These are phyloP conservation scores for Colletotrichum spinosum DNA, from an alignment of 2,329 filamentous ascomycete species.

Conservation along the genomic window DNA sequence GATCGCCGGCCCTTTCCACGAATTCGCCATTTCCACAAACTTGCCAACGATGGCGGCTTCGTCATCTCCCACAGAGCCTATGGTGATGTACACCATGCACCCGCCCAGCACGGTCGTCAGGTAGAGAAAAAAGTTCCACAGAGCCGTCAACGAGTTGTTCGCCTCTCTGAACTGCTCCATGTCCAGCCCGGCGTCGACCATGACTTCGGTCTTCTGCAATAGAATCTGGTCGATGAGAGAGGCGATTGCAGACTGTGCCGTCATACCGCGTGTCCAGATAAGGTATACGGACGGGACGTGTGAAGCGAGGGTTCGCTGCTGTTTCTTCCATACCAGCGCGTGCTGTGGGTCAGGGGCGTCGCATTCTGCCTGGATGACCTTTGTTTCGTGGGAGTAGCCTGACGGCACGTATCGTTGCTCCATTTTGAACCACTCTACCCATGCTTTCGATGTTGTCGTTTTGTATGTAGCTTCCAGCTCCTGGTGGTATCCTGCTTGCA, in stretches of 20 bases:
- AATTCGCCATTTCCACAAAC: conserved; percentile 40
- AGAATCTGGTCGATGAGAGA: conserved; percentile 43
- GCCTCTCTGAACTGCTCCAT: conserved; percentile 40
- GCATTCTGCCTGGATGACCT: conserved; percentile 42
- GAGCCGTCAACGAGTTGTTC: conserved; percentile 33
- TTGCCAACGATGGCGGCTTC: conserved; percentile 43
- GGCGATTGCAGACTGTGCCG: conserved; percentile 42
- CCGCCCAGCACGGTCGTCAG: conserved; percentile 39
- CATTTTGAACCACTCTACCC: conserved; percentile 42
- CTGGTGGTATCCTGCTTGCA: conserved; percentile 43
- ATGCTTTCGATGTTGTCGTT: conserved; percentile 42
- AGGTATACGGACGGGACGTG: conserved; percentile 41
- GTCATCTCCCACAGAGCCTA: conserved; percentile 42
- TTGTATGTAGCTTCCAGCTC: conserved; percentile 42
- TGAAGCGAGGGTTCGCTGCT: conserved; percentile 39
- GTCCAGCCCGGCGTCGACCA: conserved; percentile 38
- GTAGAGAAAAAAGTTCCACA: conserved; percentile 41
- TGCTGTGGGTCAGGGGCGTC: conserved; percentile 45
- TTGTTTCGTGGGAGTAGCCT: conserved; percentile 37
- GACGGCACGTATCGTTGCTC: conserved; percentile 43
- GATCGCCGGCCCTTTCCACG: conserved; percentile 42
- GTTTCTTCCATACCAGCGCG: conserved; percentile 42
- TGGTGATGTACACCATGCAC: conserved; percentile 42
- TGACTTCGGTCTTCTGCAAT: conserved; percentile 41
- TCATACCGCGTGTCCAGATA: conserved; percentile 45